phyloP scores from a whole-genome alignment of 306 rosid genomes.

The Oxytropis ochrocephala region DNA sequence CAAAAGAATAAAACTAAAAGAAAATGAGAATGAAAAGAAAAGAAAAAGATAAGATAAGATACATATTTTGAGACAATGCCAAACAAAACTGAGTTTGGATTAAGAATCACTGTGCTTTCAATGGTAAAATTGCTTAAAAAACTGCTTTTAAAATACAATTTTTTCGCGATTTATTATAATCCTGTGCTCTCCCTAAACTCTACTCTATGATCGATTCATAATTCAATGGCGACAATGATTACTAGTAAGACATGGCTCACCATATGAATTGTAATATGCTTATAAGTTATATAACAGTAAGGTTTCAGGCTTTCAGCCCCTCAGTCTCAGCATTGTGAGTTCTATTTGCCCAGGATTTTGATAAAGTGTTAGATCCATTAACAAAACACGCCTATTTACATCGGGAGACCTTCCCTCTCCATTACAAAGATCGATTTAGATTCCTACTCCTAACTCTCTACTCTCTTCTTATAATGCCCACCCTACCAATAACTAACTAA shows the following conservation, averaged over 20 bases:
- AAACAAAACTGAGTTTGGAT: neutral
- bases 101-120: neutral
- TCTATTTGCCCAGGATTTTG: neutral
- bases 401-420: neutral
- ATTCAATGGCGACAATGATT: no score
- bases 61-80: neutral
- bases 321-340: neutral
- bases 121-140: neutral
- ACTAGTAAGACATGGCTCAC: no score
- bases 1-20: neutral
- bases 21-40: neutral
- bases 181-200: neutral
- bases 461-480: no score
- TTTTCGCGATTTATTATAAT: neutral
- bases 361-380: neutral
- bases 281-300: neutral
- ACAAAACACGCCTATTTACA: neutral
- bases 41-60: neutral
- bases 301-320: neutral
- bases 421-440: no score
- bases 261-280: no score
- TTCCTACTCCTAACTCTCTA: no score
- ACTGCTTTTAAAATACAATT: neutral
- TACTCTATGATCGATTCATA: no score
- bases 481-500: no score